Conservation (phyloP, 2,329 filamentous ascomycete genomes). For the Fusarium verticillioides region DNA sequence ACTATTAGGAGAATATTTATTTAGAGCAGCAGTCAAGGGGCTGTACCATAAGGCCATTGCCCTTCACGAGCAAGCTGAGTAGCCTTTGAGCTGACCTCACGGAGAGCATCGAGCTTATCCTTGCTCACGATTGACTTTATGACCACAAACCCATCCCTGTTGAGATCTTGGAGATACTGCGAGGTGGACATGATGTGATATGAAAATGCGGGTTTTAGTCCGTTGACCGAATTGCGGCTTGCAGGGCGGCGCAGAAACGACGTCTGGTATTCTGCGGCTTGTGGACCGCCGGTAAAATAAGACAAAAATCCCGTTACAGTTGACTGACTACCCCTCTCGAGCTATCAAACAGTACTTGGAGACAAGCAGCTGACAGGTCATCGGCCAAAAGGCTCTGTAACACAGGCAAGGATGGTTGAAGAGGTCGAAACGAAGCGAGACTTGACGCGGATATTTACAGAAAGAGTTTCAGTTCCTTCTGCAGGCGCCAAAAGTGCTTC, state of each 20-base stretch:
- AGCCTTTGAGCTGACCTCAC: conserved; percentile 66
- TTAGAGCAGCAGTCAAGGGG: conserved; percentile 71
- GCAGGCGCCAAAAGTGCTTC: background rate
- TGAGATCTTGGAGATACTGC: conserved; percentile 61
- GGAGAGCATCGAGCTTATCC: conserved; percentile 67
- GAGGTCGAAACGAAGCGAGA: conserved; percentile 21
- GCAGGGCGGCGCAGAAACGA: background rate
- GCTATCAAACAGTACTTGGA: background rate
- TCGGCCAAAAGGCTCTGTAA: conserved; percentile 26
- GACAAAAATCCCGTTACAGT: conserved; percentile 20
- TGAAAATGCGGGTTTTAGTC: conserved; percentile 8
- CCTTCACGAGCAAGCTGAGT: conserved; percentile 73
- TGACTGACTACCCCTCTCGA: conserved; percentile 8
- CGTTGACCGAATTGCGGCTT: conserved; percentile 2
- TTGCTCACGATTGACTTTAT: conserved; percentile 72
- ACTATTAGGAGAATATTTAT: background rate
- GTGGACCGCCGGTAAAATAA: conserved; percentile 32
- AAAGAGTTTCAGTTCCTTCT: conserved; percentile 6
- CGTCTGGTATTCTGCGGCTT: background rate
- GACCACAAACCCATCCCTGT: conserved; percentile 79
- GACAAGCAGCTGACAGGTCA: conserved; percentile 12
- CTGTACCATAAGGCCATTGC: conserved; percentile 74
- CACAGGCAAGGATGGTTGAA: conserved; percentile 9
- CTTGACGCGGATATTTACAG: conserved; percentile 14
- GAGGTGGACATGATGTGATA: conserved; percentile 32